phyloP scores from a whole-genome alignment of 1,284 basidiomycete species.

The Trichosporon inkin region DNA sequence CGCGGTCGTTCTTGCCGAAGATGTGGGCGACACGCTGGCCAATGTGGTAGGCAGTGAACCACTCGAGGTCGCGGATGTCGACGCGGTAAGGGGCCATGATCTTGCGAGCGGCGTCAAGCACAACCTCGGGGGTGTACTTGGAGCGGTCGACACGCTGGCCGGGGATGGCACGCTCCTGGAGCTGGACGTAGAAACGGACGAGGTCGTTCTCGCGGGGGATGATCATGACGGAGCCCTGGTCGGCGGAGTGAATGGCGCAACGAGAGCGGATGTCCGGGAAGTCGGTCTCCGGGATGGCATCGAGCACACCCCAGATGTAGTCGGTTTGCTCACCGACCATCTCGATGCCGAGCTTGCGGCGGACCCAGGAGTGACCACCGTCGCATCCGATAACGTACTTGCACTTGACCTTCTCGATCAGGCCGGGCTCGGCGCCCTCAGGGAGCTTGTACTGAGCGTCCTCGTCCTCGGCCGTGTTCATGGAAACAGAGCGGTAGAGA shows the following conservation, averaged over 20 bases:
- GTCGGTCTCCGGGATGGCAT: constrained; percentile 25
- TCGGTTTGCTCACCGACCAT: constrained; percentile 32
- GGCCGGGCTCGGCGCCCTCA: constrained; percentile 17
- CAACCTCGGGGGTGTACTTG: constrained; percentile 34
- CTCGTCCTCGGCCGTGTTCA: constrained; percentile 22
- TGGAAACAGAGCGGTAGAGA: constrained; percentile 22
- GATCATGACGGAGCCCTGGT: constrained; percentile 23
- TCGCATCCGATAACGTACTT: constrained; percentile 36
- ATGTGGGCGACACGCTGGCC: constrained; percentile 36
- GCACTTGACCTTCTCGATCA: constrained; percentile 25
- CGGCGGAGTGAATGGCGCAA: constrained; percentile 26
- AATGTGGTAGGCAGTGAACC: constrained; percentile 46
- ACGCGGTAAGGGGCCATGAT: constrained; percentile 40
- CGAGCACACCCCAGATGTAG: constrained; percentile 32
- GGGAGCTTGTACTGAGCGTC: constrained; percentile 23
- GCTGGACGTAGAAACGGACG: constrained; percentile 27
- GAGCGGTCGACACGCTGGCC: constrained; percentile 25
- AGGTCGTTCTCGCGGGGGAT: constrained; percentile 27
- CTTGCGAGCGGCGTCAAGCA: constrained; percentile 37
- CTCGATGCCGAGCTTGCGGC: constrained; percentile 23
- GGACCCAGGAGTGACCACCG: constrained; percentile 32
- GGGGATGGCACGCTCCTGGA: constrained; percentile 17
- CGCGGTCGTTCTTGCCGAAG: constrained; percentile 29
- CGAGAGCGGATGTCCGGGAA: constrained; percentile 26
- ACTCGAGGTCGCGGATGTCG: constrained; percentile 39